These are phyloP conservation scores for Agarophyton chilense DNA, from an alignment of 23 red algal species.

Conservation along the genomic window DNA sequence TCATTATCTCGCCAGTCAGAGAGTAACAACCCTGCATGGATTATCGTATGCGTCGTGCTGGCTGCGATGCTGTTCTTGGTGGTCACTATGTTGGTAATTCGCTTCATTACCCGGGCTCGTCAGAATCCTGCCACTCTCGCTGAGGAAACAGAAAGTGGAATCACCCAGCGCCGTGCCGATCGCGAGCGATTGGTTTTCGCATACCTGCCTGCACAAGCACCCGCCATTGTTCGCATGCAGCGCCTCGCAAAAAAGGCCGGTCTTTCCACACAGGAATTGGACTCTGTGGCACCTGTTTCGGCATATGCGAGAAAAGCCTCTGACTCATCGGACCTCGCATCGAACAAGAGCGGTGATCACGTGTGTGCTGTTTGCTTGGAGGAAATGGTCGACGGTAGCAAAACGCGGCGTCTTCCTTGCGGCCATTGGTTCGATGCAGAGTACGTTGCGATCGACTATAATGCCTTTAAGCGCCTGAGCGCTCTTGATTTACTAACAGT, in stretches of 20 bases:
- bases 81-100: not conserved
- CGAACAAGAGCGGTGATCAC: slow-evolving; percentile 19
- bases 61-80: not conserved
- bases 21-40: not conserved
- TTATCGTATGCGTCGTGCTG: not conserved
- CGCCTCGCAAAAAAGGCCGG: slow-evolving; percentile 39
- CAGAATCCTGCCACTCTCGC: not conserved
- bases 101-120: not conserved
- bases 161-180: not conserved
- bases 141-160: not conserved
- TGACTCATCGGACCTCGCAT: not conserved
- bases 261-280: slow-evolving; percentile 5
- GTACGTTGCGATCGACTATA: slow-evolving; percentile 12
- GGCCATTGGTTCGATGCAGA: slow-evolving; percentile 75
- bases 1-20: not conserved
- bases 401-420: slow-evolving; percentile 61
- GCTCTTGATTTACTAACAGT: not conserved
- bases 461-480: not conserved
- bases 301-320: not conserved
- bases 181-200: slow-evolving; percentile 35
- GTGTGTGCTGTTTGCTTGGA: slow-evolving; percentile 81
- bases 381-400: slow-evolving; percentile 40
- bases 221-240: slow-evolving; percentile 53
- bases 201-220: slow-evolving; percentile 21
- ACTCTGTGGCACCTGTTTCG: slow-evolving; percentile 21